Evolutionary conservation across 805 yeast genomes (phyloP), one percentile per base, ranked within the genome.

Genomic region (Nakazawaea ishiwadae): DNA sequence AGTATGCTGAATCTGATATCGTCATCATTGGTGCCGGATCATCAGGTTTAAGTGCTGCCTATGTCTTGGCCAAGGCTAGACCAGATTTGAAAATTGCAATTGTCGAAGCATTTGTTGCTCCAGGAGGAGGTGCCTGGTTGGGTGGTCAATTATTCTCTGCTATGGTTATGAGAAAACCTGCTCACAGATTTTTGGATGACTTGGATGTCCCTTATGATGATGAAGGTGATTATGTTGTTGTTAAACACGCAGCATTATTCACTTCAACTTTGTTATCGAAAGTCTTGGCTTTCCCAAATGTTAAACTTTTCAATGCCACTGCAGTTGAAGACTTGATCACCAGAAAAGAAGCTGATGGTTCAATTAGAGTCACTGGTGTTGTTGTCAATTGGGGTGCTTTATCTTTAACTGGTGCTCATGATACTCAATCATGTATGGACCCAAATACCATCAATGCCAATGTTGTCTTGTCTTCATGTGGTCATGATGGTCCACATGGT

Each of bases 321-420:
- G 81, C 88, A 32, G 90, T 82, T 37, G 91, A 83, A 60, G 91
- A 83, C 55, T 69, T 83, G 61, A 81, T 83, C 55, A 84, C 90
- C 37, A 77, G 89, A 58, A 73, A 75, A 43, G 79, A 75, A 45
- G 74, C 69, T 21, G 45, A 55, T 26, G 84, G 84, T 38, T 73
- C 75, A 45, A 63, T 81, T 39, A 71, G 82, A 51, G 75, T 81
- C 45, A 86, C 86, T 18, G 91, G 91, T 59, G 90, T 82, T 29
- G 90, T 83, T 33, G 82, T 88, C 54, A 83, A 83, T 71, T 83
- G 90, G 90, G 83, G 90, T 32, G 68, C 83, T 52, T 90, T 83
- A 18, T 34, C 37, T 21, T 34, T 34, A 16, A 67, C 88, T 4
- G 70, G 79, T 73, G 80, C 81, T 60, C 90, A 83, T 55, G 84